phyloP scores from a whole-genome alignment of 2,329 filamentous ascomycete genomes.

The Zasmidium citrigriseum region DNA sequence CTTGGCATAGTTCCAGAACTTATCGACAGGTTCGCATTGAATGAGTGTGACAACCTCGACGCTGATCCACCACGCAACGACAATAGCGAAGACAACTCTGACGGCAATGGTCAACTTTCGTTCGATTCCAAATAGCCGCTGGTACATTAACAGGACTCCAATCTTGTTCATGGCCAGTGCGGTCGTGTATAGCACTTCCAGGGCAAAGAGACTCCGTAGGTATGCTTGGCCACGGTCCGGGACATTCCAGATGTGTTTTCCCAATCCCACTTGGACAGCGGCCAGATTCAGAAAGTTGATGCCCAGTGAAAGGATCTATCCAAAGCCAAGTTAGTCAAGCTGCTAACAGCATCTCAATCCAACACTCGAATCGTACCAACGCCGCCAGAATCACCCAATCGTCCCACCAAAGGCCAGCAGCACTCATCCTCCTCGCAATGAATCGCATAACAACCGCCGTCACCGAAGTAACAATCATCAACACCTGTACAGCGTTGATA shows the following conservation, averaged over 20 bases:
- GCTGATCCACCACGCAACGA: constrained; percentile 16
- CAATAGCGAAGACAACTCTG: constrained; percentile 10
- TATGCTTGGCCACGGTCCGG: constrained; percentile 11
- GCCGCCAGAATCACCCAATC: constrained; percentile 17
- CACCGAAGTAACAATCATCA: constrained; percentile 13
- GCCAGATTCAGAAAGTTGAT: constrained; percentile 10
- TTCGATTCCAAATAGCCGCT: constrained; percentile 19
- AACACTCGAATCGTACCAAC: constrained; percentile 2
- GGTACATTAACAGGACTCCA: constrained; percentile 20
- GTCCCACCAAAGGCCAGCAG: constrained; percentile 15
- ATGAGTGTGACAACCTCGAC: constrained; percentile 15
- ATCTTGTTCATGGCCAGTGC: constrained; percentile 19
- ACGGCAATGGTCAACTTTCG: constrained; percentile 2
- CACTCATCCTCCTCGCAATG: constrained; percentile 8
- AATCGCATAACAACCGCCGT: constrained; percentile 13
- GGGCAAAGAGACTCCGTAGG: constrained; percentile 13
- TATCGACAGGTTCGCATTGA: constrained; percentile 15
- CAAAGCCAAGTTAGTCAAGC: no score
- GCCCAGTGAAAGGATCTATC: constrained; percentile 15
- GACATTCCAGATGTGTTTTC: constrained; percentile 15
- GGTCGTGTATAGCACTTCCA: constrained; percentile 16
- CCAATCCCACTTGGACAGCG: constrained; percentile 12
- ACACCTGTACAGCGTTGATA: constrained; percentile 14
- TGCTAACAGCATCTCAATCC: no score
- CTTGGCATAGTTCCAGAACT: constrained; percentile 12